Evolutionary conservation across 176 grass and related monocot genomes (phyloP), one percentile per base, ranked within the genome.

Genomic region (Alloteropsis semialata): DNA sequence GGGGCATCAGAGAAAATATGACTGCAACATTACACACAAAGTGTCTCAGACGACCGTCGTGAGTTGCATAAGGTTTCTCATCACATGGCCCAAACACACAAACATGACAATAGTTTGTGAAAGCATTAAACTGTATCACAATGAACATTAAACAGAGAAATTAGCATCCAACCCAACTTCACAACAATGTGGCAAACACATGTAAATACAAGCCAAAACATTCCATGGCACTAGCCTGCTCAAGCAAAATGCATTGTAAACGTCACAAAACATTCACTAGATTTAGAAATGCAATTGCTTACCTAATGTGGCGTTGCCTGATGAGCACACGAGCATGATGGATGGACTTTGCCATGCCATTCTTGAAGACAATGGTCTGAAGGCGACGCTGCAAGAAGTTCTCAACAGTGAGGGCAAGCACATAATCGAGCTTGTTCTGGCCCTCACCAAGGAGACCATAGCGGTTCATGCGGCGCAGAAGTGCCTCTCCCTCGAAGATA

Each of bases 401-500:
- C 86, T 94, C 89, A 15, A 94, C 92, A 21, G 92, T 91, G 32
- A 94, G 89, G 0, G 84, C 92, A 51, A 94, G 80, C 22, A 94
- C 86, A 0, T 94, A 94, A 85, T 94, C 92, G 2, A 94, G 89
- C 89, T 94, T 94, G 84, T 87, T 84, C 81, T 94, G 89, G 12
- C 58, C 82, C 84, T 91, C 89, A 1, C 89, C 68, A 5, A 94
- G 85, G 27, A 94, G 88, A 15, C 88, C 91, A 64, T 94, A 94
- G 22, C 78, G 73, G 73, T 94, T 89, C 92, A 94, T 94, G 54
- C 84, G 84, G 22, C 89, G 86, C 10, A 94, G 84, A 18, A 94
- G 82, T 19, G 92, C 92, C 81, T 94, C 89, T 9, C 92, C 92
- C 77, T 94, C 92, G 10, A 94, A 91, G 59, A 94, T 91, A n/a